phyloP scores from a whole-genome alignment of 257 asterid species.

The Petrea volubilis region DNA sequence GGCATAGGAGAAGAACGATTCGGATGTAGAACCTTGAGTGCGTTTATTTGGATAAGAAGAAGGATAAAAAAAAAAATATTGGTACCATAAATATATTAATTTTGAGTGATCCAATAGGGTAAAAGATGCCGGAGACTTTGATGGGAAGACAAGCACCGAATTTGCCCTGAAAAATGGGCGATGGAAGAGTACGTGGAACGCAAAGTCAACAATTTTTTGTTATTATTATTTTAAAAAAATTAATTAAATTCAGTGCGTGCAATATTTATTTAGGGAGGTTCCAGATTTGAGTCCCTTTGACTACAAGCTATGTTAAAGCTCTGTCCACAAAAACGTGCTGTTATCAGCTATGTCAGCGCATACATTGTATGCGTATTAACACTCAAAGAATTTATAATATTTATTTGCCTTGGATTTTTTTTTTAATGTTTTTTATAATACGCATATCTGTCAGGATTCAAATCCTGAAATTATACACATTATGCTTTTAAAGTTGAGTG shows the following conservation, averaged over 20 bases:
- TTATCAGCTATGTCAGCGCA: slow-evolving; percentile 3
- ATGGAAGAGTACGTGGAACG: slow-evolving; percentile 16
- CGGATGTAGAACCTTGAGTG: too few species aligned
- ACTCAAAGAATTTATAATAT: background rate
- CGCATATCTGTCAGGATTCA: too few species aligned
- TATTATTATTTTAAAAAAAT: slow-evolving; percentile 7
- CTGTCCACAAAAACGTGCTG: background rate
- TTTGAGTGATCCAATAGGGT: background rate
- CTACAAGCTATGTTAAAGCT: slow-evolving; percentile 12
- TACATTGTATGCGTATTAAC: background rate
- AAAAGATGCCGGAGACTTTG: slow-evolving; percentile 5
- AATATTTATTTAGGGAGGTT: slow-evolving; percentile 3
- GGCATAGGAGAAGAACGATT: too few species aligned
- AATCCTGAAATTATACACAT: too few species aligned
- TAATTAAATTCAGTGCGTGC: background rate
- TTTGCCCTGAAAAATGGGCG: background rate
- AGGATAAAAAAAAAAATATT: too few species aligned
- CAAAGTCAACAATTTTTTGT: slow-evolving; percentile 31
- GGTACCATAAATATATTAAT: background rate
- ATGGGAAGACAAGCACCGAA: slow-evolving; percentile 16
- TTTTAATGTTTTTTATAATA: background rate
- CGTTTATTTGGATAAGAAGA: too few species aligned
- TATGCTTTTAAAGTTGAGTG: too few species aligned
- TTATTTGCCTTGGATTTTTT: too few species aligned
- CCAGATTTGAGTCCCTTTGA: slow-evolving; percentile 24